Percentiles rank a stretch among this genome's conserved stretches.
Conservation (phyloP, 768 basidiomycete species). For the Pholiota molesta region DNA sequence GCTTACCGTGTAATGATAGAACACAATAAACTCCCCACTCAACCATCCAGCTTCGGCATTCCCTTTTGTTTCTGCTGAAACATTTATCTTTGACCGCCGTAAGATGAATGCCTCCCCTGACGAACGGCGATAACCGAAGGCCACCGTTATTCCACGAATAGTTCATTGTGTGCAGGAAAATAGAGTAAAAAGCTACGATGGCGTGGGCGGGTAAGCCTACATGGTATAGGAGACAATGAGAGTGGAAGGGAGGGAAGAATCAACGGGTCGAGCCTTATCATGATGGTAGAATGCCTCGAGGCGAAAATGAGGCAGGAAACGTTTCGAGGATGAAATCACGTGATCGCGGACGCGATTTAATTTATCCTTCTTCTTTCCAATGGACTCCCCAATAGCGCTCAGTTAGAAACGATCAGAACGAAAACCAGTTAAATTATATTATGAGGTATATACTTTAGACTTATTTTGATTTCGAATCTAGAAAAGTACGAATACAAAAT, state of each 20-base stretch:
- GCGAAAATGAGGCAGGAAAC: background rate
- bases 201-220: background rate
- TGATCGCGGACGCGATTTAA: background rate
- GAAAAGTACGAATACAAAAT: too few relatives aligned
- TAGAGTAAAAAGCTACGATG: background rate
- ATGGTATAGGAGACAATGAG: background rate
- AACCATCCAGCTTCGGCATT: background rate
- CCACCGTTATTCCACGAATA: background rate
- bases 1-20: background rate
- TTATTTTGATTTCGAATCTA: too few relatives aligned
- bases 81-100: background rate
- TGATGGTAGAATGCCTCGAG: background rate
- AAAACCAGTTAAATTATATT: too few relatives aligned
- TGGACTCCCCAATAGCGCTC: too few relatives aligned
- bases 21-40: background rate
- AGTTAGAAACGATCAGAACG: too few relatives aligned
- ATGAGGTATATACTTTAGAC: too few relatives aligned
- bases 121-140: background rate
- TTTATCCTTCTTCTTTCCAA: too few relatives aligned
- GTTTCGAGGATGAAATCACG: background rate
- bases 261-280: background rate
- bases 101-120: background rate
- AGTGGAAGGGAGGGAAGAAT: background rate
- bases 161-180: too few relatives aligned
- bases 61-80: conserved; percentile 3